Percentiles rank a stretch among this genome's conserved stretches.
Conservation (phyloP, 192 early-diverging fungal genomes). For the Coemansia sp. region DNA sequence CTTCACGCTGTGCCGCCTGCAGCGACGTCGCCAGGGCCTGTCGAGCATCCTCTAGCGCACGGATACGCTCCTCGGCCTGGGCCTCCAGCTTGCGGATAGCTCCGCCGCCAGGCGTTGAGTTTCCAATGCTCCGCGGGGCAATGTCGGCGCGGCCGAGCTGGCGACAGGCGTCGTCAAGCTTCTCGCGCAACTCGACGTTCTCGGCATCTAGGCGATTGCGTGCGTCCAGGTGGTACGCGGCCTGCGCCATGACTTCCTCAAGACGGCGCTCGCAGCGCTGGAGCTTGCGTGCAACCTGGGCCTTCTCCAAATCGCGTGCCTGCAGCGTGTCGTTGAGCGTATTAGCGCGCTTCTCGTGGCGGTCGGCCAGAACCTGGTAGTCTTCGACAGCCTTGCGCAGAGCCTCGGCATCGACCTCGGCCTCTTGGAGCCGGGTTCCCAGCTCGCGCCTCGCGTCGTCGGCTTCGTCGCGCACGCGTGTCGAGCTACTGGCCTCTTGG, state of each 20-base stretch:
- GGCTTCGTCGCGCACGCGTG: constrained; percentile 59
- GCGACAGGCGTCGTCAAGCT: constrained; percentile 51
- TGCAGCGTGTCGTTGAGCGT: constrained; percentile 58
- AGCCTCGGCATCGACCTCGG: constrained; percentile 60
- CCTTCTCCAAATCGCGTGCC: constrained; percentile 54
- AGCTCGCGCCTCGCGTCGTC: constrained; percentile 60
- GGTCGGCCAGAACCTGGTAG: constrained; percentile 63
- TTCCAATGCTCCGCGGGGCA: constrained; percentile 50
- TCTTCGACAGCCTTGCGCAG: constrained; percentile 45
- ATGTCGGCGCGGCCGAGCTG: constrained; percentile 55
- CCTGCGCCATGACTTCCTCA: constrained; percentile 63
- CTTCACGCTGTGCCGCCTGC: constrained; percentile 66
- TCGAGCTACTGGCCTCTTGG: constrained; percentile 53
- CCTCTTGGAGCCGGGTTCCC: constrained; percentile 47
- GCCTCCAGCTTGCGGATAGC: constrained; percentile 35
- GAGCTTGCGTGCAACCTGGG: constrained; percentile 53
- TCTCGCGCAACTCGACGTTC: constrained; percentile 58
- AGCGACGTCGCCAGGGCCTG: constrained; percentile 73
- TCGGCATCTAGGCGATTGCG: constrained; percentile 57
- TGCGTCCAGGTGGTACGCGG: constrained; percentile 61
- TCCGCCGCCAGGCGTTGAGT: background rate
- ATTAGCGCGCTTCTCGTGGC: constrained; percentile 66
- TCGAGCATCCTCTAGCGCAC: constrained; percentile 74
- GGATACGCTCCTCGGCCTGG: constrained; percentile 68
- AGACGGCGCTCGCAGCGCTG: constrained; percentile 64